A percentile compares a stretch with the other conserved stretches of the same genome.
Evolutionary conservation across 345 rosid genomes (phyloP).

Genomic region (Aegle marmelos): DNA sequence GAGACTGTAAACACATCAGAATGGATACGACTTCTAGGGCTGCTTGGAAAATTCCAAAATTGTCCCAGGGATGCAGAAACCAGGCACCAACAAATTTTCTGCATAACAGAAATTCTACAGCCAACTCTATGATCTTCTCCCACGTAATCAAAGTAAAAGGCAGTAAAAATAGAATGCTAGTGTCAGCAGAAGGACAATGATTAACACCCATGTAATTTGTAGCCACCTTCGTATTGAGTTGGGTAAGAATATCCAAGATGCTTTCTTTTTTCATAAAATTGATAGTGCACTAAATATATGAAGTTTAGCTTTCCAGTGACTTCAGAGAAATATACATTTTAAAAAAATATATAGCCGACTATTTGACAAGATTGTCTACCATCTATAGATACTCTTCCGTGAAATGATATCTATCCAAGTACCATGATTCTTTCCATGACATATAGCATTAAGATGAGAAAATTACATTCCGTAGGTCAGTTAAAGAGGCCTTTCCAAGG

Average conservation of each 20-base stretch:
- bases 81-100: background rate
- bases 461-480: conserved; percentile 73
- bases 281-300: background rate
- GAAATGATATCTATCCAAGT: background rate
- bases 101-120: background rate
- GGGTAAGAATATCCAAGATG: background rate
- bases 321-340: background rate
- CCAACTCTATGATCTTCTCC: background rate
- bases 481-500: conserved; percentile 85
- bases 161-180: background rate
- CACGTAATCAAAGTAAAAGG: background rate
- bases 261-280: background rate
- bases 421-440: background rate
- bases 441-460: conserved; percentile 13
- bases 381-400: background rate
- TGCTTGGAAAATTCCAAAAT: background rate
- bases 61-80: background rate
- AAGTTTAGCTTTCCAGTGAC: background rate
- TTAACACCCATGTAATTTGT: background rate
- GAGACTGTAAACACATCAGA: background rate
- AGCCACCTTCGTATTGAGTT: background rate
- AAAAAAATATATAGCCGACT: background rate
- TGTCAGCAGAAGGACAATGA: background rate
- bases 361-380: background rate
- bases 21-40: background rate